Percentiles rank a stretch among this genome's conserved stretches.
phyloP scores from a whole-genome alignment of 306 rosid genomes.

The peach (Prunus persica) region DNA sequence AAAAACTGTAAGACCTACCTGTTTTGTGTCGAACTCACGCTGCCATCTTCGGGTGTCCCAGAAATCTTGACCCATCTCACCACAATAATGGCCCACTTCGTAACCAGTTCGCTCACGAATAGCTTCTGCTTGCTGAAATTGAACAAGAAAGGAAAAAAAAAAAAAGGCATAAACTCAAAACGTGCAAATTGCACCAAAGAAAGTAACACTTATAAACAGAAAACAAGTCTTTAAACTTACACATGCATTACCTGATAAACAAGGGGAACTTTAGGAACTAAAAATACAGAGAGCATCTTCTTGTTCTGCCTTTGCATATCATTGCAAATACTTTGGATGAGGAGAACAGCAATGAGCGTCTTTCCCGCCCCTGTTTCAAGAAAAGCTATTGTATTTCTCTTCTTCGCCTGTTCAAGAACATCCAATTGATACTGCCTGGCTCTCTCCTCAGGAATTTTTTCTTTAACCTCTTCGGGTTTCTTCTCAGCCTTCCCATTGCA shows the following conservation, averaged over 20 bases:
- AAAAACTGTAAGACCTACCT: conserved; percentile 46
- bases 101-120: conserved; percentile 94
- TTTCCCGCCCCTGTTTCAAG: conserved; percentile 99
- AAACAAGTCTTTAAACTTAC: neutral
- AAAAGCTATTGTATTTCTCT: conserved; percentile 84
- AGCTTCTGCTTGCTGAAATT: conserved; percentile 94
- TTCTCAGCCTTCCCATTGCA: conserved; percentile 44
- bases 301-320: conserved; percentile 58
- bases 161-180: conserved; percentile 2
- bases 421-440: conserved; percentile 96
- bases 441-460: conserved; percentile 65
- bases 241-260: conserved; percentile 76
- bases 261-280: conserved; percentile 97
- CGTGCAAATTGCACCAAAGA: neutral
- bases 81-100: conserved; percentile 95
- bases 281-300: conserved; percentile 87
- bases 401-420: conserved; percentile 96
- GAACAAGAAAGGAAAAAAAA: conserved; percentile 19
- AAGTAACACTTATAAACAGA: conserved; percentile 2
- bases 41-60: conserved; percentile 99
- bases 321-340: conserved; percentile 63
- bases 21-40: conserved; percentile 83
- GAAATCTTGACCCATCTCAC: conserved; percentile 99
- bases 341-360: conserved; percentile 95
- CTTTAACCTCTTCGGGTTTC: conserved; percentile 53